A percentile compares a stretch with the other conserved stretches of the same genome.
These are phyloP conservation scores for Phytophthora colocasiae DNA, from an alignment of 352 stramenopile species.

Conservation along the genomic window DNA sequence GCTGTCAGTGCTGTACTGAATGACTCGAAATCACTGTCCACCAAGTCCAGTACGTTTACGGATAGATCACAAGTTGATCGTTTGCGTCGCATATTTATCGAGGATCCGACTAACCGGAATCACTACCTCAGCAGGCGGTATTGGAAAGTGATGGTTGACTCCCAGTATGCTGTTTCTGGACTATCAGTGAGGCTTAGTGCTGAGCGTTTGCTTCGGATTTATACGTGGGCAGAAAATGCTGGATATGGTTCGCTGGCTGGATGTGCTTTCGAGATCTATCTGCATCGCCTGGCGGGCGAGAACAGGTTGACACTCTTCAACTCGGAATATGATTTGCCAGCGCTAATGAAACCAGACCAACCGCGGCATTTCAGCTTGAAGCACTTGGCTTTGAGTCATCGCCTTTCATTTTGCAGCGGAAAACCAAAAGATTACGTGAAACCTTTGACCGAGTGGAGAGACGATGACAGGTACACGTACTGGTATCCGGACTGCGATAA, in stretches of 20 bases:
- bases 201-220: background rate
- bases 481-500: constrained; percentile 29
- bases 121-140: no score
- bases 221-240: background rate
- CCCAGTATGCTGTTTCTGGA: constrained; percentile 17
- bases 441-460: constrained; percentile 15
- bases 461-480: constrained; percentile 19
- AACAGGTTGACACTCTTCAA: constrained; percentile 16
- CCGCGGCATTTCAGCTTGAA: constrained; percentile 3
- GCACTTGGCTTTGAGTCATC: constrained; percentile 12
- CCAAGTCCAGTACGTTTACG: constrained; percentile 1
- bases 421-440: constrained; percentile 11
- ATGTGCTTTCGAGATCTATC: constrained; percentile 2
- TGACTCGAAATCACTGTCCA: constrained; percentile 5
- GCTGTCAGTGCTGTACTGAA: constrained; percentile 4
- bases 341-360: constrained; percentile 8
- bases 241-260: background rate
- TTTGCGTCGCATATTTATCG: no score
- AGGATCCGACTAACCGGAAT: no score
- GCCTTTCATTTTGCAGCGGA: constrained; percentile 20
- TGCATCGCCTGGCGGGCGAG: constrained; percentile 10
- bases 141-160: constrained; percentile 24
- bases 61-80: constrained; percentile 16
- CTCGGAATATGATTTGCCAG: constrained; percentile 15
- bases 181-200: constrained; percentile 7